phyloP scores from a whole-genome alignment of 2,329 filamentous ascomycete species.

The Curvularia eragrostidis region DNA sequence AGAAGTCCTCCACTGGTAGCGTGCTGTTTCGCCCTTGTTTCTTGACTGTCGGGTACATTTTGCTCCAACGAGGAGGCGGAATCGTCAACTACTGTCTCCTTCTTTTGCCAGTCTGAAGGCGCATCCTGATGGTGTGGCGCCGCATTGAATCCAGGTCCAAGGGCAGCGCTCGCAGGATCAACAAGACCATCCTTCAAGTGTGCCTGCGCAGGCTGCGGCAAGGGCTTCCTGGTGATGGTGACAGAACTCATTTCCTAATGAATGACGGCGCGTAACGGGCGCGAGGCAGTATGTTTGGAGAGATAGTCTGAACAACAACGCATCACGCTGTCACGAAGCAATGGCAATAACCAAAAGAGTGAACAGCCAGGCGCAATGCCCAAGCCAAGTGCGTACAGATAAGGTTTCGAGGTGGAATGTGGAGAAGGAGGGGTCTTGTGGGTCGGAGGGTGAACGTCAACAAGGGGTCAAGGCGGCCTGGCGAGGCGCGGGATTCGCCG shows the following conservation, averaged over 20 bases:
- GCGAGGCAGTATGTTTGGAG: constrained; percentile 1
- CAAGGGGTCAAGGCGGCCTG: constrained; percentile 30
- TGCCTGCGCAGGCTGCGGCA: constrained; percentile 29
- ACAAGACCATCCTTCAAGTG: constrained; percentile 24
- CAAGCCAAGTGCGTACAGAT: constrained; percentile 23
- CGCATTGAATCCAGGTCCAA: constrained; percentile 22
- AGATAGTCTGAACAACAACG: constrained; percentile 19
- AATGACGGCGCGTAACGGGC: constrained; percentile 20
- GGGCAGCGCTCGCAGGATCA: constrained; percentile 2
- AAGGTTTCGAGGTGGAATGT: constrained; percentile 16
- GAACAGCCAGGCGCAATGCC: constrained; percentile 9
- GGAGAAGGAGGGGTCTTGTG: constrained; percentile 25
- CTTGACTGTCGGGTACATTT: background rate
- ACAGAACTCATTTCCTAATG: constrained; percentile 27
- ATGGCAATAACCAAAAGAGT: constrained; percentile 9
- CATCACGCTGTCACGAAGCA: constrained; percentile 9
- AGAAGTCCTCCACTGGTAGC: constrained; percentile 11
- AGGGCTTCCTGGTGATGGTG: constrained; percentile 31
- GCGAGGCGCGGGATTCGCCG: constrained; percentile 20
- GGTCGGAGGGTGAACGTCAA: constrained; percentile 20
- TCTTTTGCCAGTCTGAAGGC: constrained; percentile 4
- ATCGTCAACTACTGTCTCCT: constrained; percentile 5
- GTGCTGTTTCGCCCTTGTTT: constrained; percentile 8
- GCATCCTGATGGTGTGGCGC: constrained; percentile 19
- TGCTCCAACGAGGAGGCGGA: background rate